Evolutionary conservation across 768 basidiomycete genomes (phyloP).

Genomic region (Leccinum pellstonianum): DNA sequence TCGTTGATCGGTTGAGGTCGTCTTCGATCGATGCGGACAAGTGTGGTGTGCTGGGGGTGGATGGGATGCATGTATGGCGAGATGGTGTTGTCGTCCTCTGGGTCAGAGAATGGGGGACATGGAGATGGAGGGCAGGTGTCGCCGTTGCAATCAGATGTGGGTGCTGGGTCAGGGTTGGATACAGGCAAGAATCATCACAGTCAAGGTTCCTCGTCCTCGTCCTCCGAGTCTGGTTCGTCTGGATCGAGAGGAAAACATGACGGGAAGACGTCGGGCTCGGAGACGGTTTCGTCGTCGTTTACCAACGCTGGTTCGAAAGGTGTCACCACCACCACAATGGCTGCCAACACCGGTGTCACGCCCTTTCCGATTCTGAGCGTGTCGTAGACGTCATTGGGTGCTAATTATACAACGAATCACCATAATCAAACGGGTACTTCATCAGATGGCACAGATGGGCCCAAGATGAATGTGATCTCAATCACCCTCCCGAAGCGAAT

Average conservation of each 20-base stretch:
- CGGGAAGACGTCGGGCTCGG: too few relatives aligned
- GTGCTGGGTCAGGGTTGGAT: too few relatives aligned
- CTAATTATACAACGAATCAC: neutral
- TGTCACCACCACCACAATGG: neutral
- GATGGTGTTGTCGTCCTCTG: neutral
- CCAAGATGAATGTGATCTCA: constrained; percentile 11
- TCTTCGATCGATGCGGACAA: constrained; percentile 25
- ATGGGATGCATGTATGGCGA: constrained; percentile 4
- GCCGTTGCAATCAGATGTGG: neutral
- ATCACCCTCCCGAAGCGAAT: constrained; percentile 2
- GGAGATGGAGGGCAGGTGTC: constrained; percentile 1
- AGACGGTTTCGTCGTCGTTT: too few relatives aligned
- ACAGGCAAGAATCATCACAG: too few relatives aligned
- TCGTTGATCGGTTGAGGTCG: constrained; percentile 13
- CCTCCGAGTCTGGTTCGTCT: too few relatives aligned
- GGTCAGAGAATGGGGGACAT: constrained; percentile 8
- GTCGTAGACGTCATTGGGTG: constrained; percentile 1
- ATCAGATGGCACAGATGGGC: neutral
- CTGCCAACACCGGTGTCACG: neutral
- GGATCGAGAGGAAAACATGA: too few relatives aligned
- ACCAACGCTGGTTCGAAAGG: too few relatives aligned
- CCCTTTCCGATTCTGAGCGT: constrained; percentile 23
- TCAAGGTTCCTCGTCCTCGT: too few relatives aligned
- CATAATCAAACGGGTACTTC: neutral
- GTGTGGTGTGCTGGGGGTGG: constrained; percentile 3